A percentile compares a stretch with the other conserved stretches of the same genome.
Conservation (phyloP, 1,284 basidiomycete genomes). For the Ganoderma lucidum region DNA sequence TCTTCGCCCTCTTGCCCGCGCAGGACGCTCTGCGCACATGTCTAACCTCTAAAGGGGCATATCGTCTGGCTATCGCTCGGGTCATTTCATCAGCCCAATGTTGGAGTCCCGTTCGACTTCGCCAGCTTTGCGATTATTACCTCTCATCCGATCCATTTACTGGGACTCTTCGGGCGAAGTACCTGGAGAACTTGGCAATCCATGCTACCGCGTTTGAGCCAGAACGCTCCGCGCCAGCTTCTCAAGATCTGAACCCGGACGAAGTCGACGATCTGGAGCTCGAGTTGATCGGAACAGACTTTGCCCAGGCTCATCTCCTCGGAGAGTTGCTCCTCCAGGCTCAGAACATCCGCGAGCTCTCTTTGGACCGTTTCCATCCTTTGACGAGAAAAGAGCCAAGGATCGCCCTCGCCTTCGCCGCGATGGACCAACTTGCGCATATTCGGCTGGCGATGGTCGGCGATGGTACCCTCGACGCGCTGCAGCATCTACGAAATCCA, state of each 20-base stretch:
- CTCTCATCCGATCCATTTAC: neutral
- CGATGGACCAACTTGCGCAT: neutral
- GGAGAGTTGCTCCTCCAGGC: slow-evolving; percentile 7
- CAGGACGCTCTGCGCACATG: slow-evolving; percentile 19
- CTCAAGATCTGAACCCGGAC: neutral
- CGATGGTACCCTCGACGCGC: neutral
- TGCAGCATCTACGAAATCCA: neutral
- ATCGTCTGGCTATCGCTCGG: slow-evolving; percentile 14
- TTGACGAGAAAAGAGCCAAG: slow-evolving; percentile 2
- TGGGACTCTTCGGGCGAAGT: neutral
- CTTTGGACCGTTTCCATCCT: slow-evolving; percentile 8
- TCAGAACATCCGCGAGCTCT: slow-evolving; percentile 14
- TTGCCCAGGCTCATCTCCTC: slow-evolving; percentile 8
- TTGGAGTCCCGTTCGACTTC: neutral
- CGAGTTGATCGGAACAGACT: neutral
- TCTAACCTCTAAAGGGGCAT: slow-evolving; percentile 17
- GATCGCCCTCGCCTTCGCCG: slow-evolving; percentile 5
- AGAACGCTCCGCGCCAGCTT: neutral
- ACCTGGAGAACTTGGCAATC: neutral
- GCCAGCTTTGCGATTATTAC: slow-evolving; percentile 1
- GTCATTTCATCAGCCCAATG: slow-evolving; percentile 11
- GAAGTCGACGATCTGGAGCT: neutral
- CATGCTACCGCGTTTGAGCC: neutral
- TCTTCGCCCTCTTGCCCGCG: slow-evolving; percentile 15
- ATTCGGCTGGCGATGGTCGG: neutral